Conservation (phyloP, 768 basidiomycete genomes). For the Trametes meyenii region DNA sequence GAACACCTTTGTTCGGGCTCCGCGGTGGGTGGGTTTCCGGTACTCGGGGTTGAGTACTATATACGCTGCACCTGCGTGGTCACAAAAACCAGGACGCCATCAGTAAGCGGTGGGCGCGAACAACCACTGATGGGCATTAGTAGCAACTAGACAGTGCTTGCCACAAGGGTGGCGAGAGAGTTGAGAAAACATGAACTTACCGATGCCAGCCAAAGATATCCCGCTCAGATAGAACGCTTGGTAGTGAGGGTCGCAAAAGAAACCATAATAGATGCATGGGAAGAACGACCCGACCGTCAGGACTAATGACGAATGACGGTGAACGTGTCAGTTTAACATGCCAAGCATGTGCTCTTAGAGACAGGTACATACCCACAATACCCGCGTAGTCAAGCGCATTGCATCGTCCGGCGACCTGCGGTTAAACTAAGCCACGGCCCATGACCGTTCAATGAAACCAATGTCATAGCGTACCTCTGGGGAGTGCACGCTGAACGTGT, state of each 20-base stretch:
- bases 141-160: too few species aligned
- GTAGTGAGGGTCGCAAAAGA: slow-evolving; percentile 62
- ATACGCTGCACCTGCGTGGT: slow-evolving; percentile 59
- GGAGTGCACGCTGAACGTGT: slow-evolving; percentile 76
- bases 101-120: neutral
- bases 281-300: slow-evolving; percentile 80
- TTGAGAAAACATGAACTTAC: slow-evolving; percentile 43
- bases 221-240: slow-evolving; percentile 57
- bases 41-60: slow-evolving; percentile 82
- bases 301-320: slow-evolving; percentile 35
- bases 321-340: neutral
- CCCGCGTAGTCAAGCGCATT: slow-evolving; percentile 79
- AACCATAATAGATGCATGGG: slow-evolving; percentile 77
- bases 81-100: neutral
- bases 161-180: neutral
- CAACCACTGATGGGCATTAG: neutral
- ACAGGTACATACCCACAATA: slow-evolving; percentile 57
- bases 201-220: slow-evolving; percentile 56
- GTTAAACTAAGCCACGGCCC: slow-evolving; percentile 4
- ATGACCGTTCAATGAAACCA: neutral
- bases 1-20: slow-evolving; percentile 78
- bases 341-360: neutral
- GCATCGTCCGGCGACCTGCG: slow-evolving; percentile 60
- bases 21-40: slow-evolving; percentile 71
- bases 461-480: slow-evolving; percentile 48